Base-by-base conservation (phyloP, 352 stramenopile species). In the Globisporangium orthogonon region DNA sequence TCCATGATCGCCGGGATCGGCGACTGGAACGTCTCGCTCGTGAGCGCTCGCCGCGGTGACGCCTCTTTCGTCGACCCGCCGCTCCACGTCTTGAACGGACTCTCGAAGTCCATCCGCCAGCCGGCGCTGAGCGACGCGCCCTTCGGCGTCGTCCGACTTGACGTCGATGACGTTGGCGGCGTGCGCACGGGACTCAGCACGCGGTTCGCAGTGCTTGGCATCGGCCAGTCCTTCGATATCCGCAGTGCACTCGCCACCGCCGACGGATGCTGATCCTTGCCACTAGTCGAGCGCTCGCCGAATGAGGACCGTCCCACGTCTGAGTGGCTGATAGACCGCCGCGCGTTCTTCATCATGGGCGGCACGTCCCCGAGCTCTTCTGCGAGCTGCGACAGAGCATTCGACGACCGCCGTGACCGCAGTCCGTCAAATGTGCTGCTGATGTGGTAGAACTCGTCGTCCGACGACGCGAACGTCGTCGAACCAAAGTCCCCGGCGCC, bases 51-150 rank as follows among this genome's bases (percentile, higher is more conserved):
- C 46, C 71, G 71, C 2, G 76, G 70, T 0, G 74, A 74, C 4
- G 67, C 50, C 0, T 87, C 73, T 35, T 76, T 83, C 13, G 49
- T 45, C 0, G 67, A 70, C 61, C 33, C 33, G 1, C 30, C 61
- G 54, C 77, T 86, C 82, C 82, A 91, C 2, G 78, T 91, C 66
- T 87, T 88, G 60, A 89, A 85, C 31, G 82, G 73, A 55, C 87
- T 82, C 29, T 91, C 82, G 54, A 87, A 83, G 33, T 89, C 78
- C 57, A 88, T 69, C 56, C 84, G 83, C 81, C 80, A 88, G 31
- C 60, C 55, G 5, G 45, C 47, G 6, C 37, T 40, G 17, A 50
- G 58, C 23, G 59, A 47, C 15, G 30, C 43, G 4, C 54, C 56
- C 9, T 30, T 54, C 29, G 41, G 66, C 4, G 57, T 68, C 31